Evolutionary conservation across 2,329 filamentous ascomycete species (phyloP).

Genomic region (Byssoonygena ceratinophila): DNA sequence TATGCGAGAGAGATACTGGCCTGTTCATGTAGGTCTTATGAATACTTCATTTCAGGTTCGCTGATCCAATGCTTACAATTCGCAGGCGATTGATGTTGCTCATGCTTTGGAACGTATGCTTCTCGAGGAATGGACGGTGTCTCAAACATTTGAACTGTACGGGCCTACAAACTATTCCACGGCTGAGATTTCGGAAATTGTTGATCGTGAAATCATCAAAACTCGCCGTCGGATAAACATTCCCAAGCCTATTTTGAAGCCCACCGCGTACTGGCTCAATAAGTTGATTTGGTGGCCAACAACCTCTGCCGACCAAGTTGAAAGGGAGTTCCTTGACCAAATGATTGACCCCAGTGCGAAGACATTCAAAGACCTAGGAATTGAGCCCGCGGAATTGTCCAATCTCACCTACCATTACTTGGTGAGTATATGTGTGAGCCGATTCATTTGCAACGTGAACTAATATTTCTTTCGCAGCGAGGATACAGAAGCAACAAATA

Average conservation of each 20-base stretch:
- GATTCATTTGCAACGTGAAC: not conserved
- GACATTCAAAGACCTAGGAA: conserved; percentile 87
- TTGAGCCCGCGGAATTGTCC: conserved; percentile 76
- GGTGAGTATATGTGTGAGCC: conserved; percentile 45
- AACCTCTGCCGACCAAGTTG: conserved; percentile 71
- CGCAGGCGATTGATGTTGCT: conserved; percentile 75
- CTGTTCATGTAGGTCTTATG: conserved; percentile 61
- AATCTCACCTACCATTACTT: conserved; percentile 89
- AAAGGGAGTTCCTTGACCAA: conserved; percentile 89
- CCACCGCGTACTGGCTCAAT: conserved; percentile 64
- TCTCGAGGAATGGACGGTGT: conserved; percentile 79
- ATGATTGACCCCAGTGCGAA: conserved; percentile 81
- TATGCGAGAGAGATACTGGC: conserved; percentile 82
- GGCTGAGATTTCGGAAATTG: conserved; percentile 71
- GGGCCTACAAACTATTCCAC: conserved; percentile 89
- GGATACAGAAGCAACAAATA: conserved; percentile 76
- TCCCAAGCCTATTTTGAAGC: conserved; percentile 69
- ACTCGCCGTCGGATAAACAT: conserved; percentile 82
- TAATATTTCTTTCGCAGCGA: conserved; percentile 49
- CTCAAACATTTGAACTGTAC: conserved; percentile 87
- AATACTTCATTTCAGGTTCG: not conserved
- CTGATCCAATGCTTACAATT: conserved; percentile 13
- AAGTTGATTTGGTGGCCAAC: conserved; percentile 80
- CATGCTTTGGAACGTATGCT: conserved; percentile 80
- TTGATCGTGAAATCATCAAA: conserved; percentile 88